Conservation (phyloP, 805 yeast species). For the Yamadazyma sp. region DNA sequence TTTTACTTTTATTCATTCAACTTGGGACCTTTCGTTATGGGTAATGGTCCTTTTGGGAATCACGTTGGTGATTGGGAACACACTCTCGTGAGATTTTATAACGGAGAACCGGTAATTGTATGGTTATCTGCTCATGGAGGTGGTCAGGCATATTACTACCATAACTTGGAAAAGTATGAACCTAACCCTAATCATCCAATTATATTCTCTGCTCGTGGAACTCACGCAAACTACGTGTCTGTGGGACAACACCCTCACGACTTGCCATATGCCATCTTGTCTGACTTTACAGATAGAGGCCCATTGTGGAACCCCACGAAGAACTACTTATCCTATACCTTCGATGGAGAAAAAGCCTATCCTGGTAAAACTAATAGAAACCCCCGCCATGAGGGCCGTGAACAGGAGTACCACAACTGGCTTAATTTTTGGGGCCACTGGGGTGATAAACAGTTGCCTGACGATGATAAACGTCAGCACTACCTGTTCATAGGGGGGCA, state of each 20-base stretch:
- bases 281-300: slow-evolving; percentile 94
- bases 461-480: slow-evolving; percentile 73
- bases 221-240: slow-evolving; percentile 96
- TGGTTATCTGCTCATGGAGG: slow-evolving; percentile 99
- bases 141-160: slow-evolving; percentile 82
- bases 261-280: slow-evolving; percentile 83
- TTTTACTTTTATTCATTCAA: slow-evolving; percentile 93
- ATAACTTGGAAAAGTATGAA: slow-evolving; percentile 67
- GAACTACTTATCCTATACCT: slow-evolving; percentile 80
- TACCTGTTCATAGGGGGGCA: slow-evolving; percentile 85
- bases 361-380: slow-evolving; percentile 42
- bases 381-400: slow-evolving; percentile 52
- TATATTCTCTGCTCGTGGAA: slow-evolving; percentile 88
- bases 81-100: slow-evolving; percentile 76
- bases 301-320: slow-evolving; percentile 91
- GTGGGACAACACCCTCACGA: slow-evolving; percentile 96
- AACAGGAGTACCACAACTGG: slow-evolving; percentile 67
- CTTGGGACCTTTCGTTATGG: slow-evolving; percentile 96
- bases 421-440: slow-evolving; percentile 77
- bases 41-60: slow-evolving; percentile 94
- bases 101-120: slow-evolving; percentile 75
- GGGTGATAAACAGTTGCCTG: slow-evolving; percentile 78
- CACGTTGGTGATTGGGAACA: slow-evolving; percentile 99
- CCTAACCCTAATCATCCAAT: slow-evolving; percentile 56
- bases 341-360: slow-evolving; percentile 56